Base-by-base conservation (phyloP, 2,329 filamentous ascomycete genomes). In the Alternaria ethzedia region DNA sequence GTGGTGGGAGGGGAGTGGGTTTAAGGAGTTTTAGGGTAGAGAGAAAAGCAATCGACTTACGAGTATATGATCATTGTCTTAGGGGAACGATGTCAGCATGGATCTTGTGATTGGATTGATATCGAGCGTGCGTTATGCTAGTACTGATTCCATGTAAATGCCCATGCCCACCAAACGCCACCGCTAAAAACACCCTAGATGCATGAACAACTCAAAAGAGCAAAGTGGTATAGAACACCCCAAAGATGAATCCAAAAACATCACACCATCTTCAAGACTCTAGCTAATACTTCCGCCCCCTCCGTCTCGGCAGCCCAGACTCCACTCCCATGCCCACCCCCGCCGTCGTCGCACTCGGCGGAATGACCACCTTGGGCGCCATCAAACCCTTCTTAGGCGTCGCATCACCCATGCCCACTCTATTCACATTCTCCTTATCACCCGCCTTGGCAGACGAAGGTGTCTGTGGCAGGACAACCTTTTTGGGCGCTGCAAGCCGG, bases 401-500 rank as follows among this genome's bases (percentile, higher is more conserved):
- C 12, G 68, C 68, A 9, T 52, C 65, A n/a, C 58, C 63, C 13
- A 76, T 57, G 2, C 69, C 64, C 4, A 49, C 51, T 12, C 62
- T 58, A 13, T 66, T 66, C 17, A 67, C 57, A 50, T 75, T 78
- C 54, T 76, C 71, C 64, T 75, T 75, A n/a, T 68, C 70, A 21
- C 74, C 69, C 1, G 57, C 63, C 6, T 63, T 15, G 3, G 68
- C 49, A 0, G 67, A 20, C 0, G 67, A 21, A 1, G 64, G 32
- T 3, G 70, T 63, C 7, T 73, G 70, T 2, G 77, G 75, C 3
- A 81, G 60, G 30, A 76, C 76, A 11, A 80, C 74, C 25, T 75
- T 79, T 59, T 69, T 76, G 0, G 78, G 78, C 0, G 77, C 74
- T 1, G 77, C 76, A 7, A 81, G 71, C 9, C 77, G 70, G 49